Evolutionary conservation across 352 stramenopile species (phyloP), one percentile per base, ranked within the genome.

Genomic region (Aphanomyces invadans): DNA sequence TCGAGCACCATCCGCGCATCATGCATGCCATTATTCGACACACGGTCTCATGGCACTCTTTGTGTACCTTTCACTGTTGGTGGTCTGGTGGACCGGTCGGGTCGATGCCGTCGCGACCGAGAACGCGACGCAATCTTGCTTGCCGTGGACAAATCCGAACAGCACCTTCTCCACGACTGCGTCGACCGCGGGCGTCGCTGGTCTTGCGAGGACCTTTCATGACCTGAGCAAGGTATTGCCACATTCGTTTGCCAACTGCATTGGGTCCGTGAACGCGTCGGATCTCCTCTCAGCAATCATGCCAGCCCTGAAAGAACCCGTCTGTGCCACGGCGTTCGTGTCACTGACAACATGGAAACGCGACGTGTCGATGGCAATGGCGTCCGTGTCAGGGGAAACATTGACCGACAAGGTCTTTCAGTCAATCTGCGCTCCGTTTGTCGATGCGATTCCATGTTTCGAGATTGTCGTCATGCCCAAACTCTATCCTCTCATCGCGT

Each of bases 251-350:
- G 46, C n/a, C 46, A n/a, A 1, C 10, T 54, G 46, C 46, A 25
- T 54, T 23, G 46, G 46, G 10, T 54, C 46, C 21, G 46, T 54
- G n/a, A 54, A 54, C 46, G 46, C 46, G 26, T 54, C 46, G 1
- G n/a, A 31, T 29, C 46, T 54, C n/a, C n/a, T 54, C 10, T 10
- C n/a, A 29, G 26, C 46, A 23, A 21, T 54, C 26, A 54, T 25
- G n/a, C 46, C 46, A 15, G 11, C n/a, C 10, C n/a, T 54, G 46
- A 25, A 29, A n/a, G 46, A 54, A 23, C 46, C 46, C 11, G 46
- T 1, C 10, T 54, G 46, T 21, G 46, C 46, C n/a, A 54, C n/a
- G 26, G 46, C 46, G 10, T 54, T 23, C n/a, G 46, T 29, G 46
- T 31, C 46, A 21, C 10, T 29, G n/a, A 7, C 21, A n/a, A 54